Evolutionary conservation across 2,329 filamentous ascomycete genomes (phyloP), one percentile per base, ranked within the genome.

Genomic region (Tolypocladium amazonense): DNA sequence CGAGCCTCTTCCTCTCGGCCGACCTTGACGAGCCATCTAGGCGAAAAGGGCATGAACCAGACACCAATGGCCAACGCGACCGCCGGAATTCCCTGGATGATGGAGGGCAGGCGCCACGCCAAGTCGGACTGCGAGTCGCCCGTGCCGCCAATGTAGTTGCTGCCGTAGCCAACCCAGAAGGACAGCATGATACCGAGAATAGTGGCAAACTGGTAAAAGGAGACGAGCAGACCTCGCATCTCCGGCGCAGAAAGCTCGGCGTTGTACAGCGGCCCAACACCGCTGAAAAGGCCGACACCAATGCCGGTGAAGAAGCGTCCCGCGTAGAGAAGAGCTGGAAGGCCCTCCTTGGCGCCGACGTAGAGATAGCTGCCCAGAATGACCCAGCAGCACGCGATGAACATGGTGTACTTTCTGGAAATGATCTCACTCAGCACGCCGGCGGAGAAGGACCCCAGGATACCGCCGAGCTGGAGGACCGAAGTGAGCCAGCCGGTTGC

Each of bases 1-100:
- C 73, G 59, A 4, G 87, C 88, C 70, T 92, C 88, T 0, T 80
- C 79, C 65, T 92, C 88, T 14, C 88, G 86, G 60, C 78, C 79
- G 67, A 88, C 85, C 70, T 90, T 86, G 47, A 89, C 77, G 2
- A 93, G 80, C 88, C 88, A 92, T 62, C 89, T 80, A 0, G 89
- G 89, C 0, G 84, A 88, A 71, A 89, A 92, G 0, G 89, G 89
- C 85, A 92, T 89, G 73, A 89, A 90, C 57, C 88, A 71, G 80
- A 92, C 91, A 41, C 45, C 45, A 88, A 33, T 18, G 45, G 86
- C 84, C 0, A 93, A 81, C 5, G 90, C 59, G 3, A 65, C 65
- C 4, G 76, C 75, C 0, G 76, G 71, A 1, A 79, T 70, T 0
- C 76, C 72, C 63, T 79, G 77, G 15, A 79, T 73, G 25, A 76